phyloP scores from a whole-genome alignment of 805 yeast genomes.

The Blastobotrys mokoenaii region DNA sequence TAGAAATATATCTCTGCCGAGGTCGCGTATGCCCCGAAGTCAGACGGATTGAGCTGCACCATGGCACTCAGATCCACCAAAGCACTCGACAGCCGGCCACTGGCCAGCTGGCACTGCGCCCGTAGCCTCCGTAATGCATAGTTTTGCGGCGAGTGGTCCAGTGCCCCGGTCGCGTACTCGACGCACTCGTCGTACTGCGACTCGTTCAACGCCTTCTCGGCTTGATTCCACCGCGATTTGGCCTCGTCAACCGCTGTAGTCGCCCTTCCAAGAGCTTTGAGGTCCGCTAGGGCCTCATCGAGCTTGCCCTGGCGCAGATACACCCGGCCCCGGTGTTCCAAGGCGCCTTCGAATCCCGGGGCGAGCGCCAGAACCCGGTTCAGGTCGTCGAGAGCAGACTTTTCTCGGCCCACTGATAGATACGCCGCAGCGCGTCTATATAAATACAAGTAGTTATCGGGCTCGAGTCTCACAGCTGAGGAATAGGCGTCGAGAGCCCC shows the following conservation, averaged over 20 bases:
- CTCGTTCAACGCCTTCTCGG: constrained; percentile 7
- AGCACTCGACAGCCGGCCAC: constrained; percentile 27
- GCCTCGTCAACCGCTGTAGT: constrained; percentile 12
- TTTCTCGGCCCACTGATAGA: constrained; percentile 27
- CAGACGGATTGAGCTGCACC: constrained; percentile 20
- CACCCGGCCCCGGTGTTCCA: constrained; percentile 26
- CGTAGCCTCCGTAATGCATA: constrained; percentile 23
- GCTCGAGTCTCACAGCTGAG: constrained; percentile 21
- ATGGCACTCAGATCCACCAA: constrained; percentile 27
- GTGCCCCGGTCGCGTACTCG: constrained; percentile 19
- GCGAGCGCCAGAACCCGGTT: constrained; percentile 25
- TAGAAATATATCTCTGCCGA: constrained; percentile 37
- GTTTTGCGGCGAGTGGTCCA: constrained; percentile 23
- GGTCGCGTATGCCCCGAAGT: constrained; percentile 20
- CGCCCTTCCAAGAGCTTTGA: constrained; percentile 12
- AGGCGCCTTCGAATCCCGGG: constrained; percentile 30
- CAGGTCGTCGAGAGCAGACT: constrained; percentile 30
- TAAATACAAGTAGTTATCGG: constrained; percentile 23
- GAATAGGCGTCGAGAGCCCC: constrained; percentile 19
- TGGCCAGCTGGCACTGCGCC: constrained; percentile 26
- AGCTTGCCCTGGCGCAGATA: constrained; percentile 26
- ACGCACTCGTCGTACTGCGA: constrained; percentile 20
- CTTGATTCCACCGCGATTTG: constrained; percentile 9
- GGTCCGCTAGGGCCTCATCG: constrained; percentile 18
- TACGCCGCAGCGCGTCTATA: constrained; percentile 32